Base-by-base conservation (phyloP, 208 protist genomes). In the Trypanosoma rangeli region DNA sequence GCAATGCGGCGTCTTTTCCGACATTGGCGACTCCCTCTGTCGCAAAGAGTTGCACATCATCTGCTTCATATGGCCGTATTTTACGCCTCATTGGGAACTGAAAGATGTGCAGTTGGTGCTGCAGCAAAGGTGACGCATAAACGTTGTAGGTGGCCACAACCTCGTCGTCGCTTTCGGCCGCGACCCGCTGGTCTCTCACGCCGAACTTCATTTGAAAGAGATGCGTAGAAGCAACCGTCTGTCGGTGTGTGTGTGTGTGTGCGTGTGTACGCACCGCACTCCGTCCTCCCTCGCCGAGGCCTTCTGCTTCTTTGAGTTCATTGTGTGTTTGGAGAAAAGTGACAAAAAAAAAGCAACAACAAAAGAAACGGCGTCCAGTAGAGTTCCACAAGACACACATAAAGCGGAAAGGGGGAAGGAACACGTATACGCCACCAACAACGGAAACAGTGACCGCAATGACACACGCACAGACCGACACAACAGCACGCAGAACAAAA, bases 81-180 rank as follows among this genome's bases (percentile, higher is more conserved):
- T 64, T 80, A 5, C 73, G 62, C 7, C 93, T 79, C 52, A 94
- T 63, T 20, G 93, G 89, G 67, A 90, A 97, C 70, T 96, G 90
- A 62, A 97, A 96, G 50, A 97, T 78, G 54, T 97, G 90, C 22
- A 89, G 53, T 24, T 93, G 78, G 0, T 85, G 70, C 20, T 78
- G 70, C 13, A 92, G 71, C 20, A 78, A 78, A 12, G 85, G 76
- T 10, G 87, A 83, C 39, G 81, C 68, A 64, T 89, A 97, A 0
- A 97, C 86, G 42, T 80, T 87, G 42, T 92, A 95, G 0, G 85
- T 84, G 1, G 81, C 87, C 18, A 97, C 79, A 0, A 97, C 82
- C 31, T 93, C 85, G 60, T 94, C 90, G 48, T 86, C 76, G 22
- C 68, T 86, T 8, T 72, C 75, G 31, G 66, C 55, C 9, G 80